Conservation (phyloP, 495 filamentous ascomycete species). For the Tuber magnatum region DNA sequence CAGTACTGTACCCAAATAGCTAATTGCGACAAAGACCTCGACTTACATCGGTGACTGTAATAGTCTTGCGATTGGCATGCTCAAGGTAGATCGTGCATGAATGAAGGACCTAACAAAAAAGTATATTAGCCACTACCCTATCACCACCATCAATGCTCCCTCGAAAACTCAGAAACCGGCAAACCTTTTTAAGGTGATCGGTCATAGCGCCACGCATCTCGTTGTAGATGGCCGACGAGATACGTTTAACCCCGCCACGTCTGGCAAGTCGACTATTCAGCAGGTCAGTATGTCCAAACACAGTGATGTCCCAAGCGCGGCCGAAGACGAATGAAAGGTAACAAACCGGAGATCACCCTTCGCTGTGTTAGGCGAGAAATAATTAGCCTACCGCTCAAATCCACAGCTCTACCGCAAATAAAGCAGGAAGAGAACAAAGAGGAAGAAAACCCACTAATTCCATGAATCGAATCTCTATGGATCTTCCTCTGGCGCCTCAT, state of each 20-base stretch:
- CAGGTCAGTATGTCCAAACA: conserved; percentile 20
- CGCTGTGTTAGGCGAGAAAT: conserved; percentile 44
- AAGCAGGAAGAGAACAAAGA: conserved; percentile 12
- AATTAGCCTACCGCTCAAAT: conserved; percentile 3
- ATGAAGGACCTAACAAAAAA: conserved; percentile 46
- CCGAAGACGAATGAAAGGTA: background rate
- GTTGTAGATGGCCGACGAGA: conserved; percentile 63
- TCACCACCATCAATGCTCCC: background rate
- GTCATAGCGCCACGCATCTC: conserved; percentile 55
- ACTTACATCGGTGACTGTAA: conserved; percentile 60
- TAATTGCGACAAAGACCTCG: background rate
- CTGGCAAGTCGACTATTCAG: conserved; percentile 62
- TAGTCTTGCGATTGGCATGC: conserved; percentile 51
- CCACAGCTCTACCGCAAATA: background rate
- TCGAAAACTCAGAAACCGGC: conserved; percentile 7
- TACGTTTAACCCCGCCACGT: conserved; percentile 69
- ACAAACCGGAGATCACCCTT: conserved; percentile 63
- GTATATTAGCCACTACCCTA: background rate
- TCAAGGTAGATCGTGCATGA: conserved; percentile 51
- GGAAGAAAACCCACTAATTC: conserved; percentile 53
- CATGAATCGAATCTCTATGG: conserved; percentile 54
- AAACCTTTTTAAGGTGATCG: conserved; percentile 50
- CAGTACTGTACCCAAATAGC: background rate
- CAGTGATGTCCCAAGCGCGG: background rate
- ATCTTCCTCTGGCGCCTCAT: conserved; percentile 49